Base-by-base conservation (phyloP, 2,329 filamentous ascomycete genomes). In the Fusarium oligoseptatum region DNA sequence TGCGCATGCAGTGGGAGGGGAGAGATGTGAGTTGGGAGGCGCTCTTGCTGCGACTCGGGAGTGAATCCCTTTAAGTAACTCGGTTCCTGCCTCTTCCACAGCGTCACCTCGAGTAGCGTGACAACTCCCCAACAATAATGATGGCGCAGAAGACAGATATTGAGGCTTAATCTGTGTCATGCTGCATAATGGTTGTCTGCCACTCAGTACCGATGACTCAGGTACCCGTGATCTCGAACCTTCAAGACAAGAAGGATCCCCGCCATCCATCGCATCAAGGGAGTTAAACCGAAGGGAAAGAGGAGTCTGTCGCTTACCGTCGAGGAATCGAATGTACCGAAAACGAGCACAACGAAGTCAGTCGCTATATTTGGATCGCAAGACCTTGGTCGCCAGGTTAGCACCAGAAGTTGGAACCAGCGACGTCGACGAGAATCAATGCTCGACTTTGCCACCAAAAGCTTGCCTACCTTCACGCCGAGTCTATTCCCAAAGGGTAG, bases 401-500 rank as follows among this genome's bases (percentile, higher is more conserved):
- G 73, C 24, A n/a, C 34, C 17, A 8, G 5, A 22, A 22, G 12
- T 32, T 41, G 22, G 17, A 9, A 17, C 27, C 3, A 29, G 11
- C 15, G 8, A 41, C 8, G 39, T 17, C 20, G 29, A 14, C 24
- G 20, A 10, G 24, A 20, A 15, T 10, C 20, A 9, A 22, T 32
- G 3, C n/a, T n/a, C 10, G 27, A 45, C 32, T 24, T 37, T 22
- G 22, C 27, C 27, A 24, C 14, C 37, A 20, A 14, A 20, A 15
- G 43, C 22, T 56, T 32, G 17, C 68, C 11, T 73, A 80, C 72
- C 77, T 77, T 78, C 73, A 79, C 76, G 77, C 76, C 71, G 73
- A 73, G 72, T 78, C 73, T 74, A 77, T 73, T 75, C 75, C 72
- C 65, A 74, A 77, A 76, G 72, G 75, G 80, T 77, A 68, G 71